phyloP scores from a whole-genome alignment of 495 filamentous ascomycete species.

The Thermothielavioides terrestris region DNA sequence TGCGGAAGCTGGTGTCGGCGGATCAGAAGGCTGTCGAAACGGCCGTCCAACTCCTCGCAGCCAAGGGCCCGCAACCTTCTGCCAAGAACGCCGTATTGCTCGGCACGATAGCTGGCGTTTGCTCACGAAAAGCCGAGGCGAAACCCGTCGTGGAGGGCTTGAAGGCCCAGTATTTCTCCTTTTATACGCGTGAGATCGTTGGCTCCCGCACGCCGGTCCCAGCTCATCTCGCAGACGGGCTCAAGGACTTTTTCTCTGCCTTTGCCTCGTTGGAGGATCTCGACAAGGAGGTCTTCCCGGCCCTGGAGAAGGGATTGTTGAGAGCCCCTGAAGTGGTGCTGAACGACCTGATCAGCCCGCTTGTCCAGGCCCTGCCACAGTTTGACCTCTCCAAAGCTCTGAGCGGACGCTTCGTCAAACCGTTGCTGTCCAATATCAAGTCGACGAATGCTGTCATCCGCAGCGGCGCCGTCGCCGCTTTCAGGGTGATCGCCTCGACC shows the following conservation, averaged over 20 bases:
- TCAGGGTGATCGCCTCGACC: slow-evolving; percentile 51
- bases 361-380: slow-evolving; percentile 59
- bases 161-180: slow-evolving; percentile 65
- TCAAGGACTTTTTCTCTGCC: slow-evolving; percentile 72
- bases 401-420: slow-evolving; percentile 64
- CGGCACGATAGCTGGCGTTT: slow-evolving; percentile 79
- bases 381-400: slow-evolving; percentile 73
- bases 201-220: slow-evolving; percentile 67
- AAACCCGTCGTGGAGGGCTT: slow-evolving; percentile 51
- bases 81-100: slow-evolving; percentile 67
- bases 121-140: slow-evolving; percentile 53
- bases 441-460: slow-evolving; percentile 74
- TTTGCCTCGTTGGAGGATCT: slow-evolving; percentile 74
- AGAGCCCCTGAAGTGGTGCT: slow-evolving; percentile 86
- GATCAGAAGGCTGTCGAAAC: slow-evolving; percentile 51
- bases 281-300: slow-evolving; percentile 62
- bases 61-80: slow-evolving; percentile 51
- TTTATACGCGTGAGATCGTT: slow-evolving; percentile 77
- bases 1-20: slow-evolving; percentile 60
- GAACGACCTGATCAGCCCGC: slow-evolving; percentile 59
- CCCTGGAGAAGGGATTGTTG: slow-evolving; percentile 79
- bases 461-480: slow-evolving; percentile 63
- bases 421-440: slow-evolving; percentile 77
- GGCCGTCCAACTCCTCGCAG: slow-evolving; percentile 55
- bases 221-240: slow-evolving; percentile 57